These are phyloP conservation scores for Sporormia fimetaria DNA, from an alignment of 495 filamentous ascomycete species.

Conservation along the genomic window DNA sequence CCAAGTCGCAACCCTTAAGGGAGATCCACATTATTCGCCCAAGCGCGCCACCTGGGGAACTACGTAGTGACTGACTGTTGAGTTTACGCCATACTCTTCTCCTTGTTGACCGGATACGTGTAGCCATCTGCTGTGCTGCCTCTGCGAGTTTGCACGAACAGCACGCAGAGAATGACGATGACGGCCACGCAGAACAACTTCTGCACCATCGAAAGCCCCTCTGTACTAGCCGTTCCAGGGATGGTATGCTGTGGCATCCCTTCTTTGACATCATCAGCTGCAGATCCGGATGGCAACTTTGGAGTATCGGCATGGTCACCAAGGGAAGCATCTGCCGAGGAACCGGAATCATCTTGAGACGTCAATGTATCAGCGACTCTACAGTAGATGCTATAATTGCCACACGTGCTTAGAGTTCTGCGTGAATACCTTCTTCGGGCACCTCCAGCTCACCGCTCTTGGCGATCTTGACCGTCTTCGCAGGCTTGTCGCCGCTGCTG, in stretches of 20 bases:
- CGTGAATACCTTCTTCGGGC: conserved; percentile 93
- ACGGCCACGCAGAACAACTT: conserved; percentile 37
- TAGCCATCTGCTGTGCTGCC: conserved; percentile 7
- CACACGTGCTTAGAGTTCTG: conserved; percentile 61
- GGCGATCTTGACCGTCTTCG: conserved; percentile 66
- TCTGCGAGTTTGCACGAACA: conserved; percentile 33
- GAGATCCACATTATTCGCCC: no score
- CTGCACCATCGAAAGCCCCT: conserved; percentile 29
- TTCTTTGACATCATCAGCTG: conserved; percentile 16
- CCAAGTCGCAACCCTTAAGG: no score
- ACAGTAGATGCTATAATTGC: conserved; percentile 11
- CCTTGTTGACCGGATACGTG: no score
- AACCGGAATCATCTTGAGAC: conserved; percentile 29
- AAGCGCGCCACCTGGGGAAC: no score
- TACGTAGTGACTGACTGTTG: neutral
- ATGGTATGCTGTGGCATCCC: neutral
- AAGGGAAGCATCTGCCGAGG: conserved; percentile 9
- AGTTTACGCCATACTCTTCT: conserved; percentile 37
- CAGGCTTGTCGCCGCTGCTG: conserved; percentile 60
- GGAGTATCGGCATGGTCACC: no score
- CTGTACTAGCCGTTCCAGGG: conserved; percentile 1
- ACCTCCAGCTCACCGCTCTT: conserved; percentile 90
- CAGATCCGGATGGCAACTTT: no score
- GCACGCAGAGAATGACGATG: conserved; percentile 33
- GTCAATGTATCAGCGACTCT: conserved; percentile 27